Evolutionary conservation across 2,329 filamentous ascomycete species (phyloP).

Genomic region (Zymoseptoria crescenta): DNA sequence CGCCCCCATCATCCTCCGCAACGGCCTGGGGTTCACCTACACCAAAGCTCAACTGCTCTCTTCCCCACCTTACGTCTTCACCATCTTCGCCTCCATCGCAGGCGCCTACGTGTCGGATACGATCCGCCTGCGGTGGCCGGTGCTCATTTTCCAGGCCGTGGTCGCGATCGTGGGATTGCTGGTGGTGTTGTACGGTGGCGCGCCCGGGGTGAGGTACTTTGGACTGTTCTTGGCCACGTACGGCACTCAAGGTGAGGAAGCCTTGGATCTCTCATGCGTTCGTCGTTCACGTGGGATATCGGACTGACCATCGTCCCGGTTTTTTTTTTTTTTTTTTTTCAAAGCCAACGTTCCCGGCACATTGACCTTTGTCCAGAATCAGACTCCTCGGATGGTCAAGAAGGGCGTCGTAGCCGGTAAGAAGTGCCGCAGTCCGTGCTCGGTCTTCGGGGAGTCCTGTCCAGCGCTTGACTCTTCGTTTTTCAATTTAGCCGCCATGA

Average conservation of each 20-base stretch:
- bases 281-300: not conserved
- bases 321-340: too few relatives aligned
- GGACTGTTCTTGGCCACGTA: constrained; percentile 68
- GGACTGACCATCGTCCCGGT: not conserved
- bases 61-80: constrained; percentile 61
- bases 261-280: not conserved
- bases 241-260: constrained; percentile 50
- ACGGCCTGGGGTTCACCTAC: constrained; percentile 56
- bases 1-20: constrained; percentile 62
- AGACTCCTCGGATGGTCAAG: constrained; percentile 27
- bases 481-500: constrained; percentile 16
- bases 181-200: constrained; percentile 61
- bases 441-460: too few relatives aligned
- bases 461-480: too few relatives aligned
- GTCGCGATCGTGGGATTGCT: constrained; percentile 58
- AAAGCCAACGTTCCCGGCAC: constrained; percentile 60
- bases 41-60: constrained; percentile 61
- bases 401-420: constrained; percentile 23
- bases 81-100: constrained; percentile 54
- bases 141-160: constrained; percentile 59
- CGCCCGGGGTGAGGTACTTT: constrained; percentile 56
- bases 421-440: too few relatives aligned
- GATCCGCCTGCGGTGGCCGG: constrained; percentile 55
- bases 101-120: constrained; percentile 60
- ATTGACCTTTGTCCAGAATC: constrained; percentile 52